Base-by-base conservation (phyloP, 2,329 filamentous ascomycete genomes). In the Apiospora marii region DNA sequence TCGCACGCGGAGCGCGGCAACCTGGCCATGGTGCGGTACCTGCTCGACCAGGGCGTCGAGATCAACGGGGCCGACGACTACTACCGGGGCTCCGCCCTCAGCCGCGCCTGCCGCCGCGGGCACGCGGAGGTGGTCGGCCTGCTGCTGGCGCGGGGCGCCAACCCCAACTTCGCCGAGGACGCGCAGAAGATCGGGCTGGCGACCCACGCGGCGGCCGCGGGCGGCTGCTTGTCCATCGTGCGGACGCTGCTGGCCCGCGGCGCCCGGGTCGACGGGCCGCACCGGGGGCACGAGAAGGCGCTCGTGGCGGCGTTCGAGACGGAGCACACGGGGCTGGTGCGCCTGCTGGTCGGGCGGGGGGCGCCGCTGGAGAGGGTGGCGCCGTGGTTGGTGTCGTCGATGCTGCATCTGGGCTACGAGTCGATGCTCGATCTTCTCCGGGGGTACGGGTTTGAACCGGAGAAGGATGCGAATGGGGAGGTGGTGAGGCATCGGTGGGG, bases 121-220 rank as follows among this genome's bases (percentile, higher is more conserved):
- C 67, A 68, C 22, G 67, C 14, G 3, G 67, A 44, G 1, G 6
- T 68, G 5, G 67, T 68, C 22, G 67, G 27, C 44, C 12, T 27
- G 12, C 67, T 68, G 16, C 41, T 68, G 12, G 67, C n/a, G 67
- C 67, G 67, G 6, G 67, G 67, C 41, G 37, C 44, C 7, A 37
- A 68, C 22, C 22, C 24, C 8, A 44, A 27, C 67, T 3, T 14
- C 14, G 34, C 37, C 37, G 53, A 64, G n/a, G 53, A 64, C 19
- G 27, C n/a, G n/a, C 19, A 22, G 8, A 37, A 34, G 0, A 22
- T 7, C 16, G 44, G 44, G 19, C 16, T 22, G 44, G 7, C 44
- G 16, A 6, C 8, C 16, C 44, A 22, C 16, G 16, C 16, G 44
- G 44, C 44, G 16, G 44, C 22, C 1, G 16, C 5, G 44, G 44